Percentiles rank a stretch among this genome's conserved stretches.
These are phyloP conservation scores for Panicum miliaceum DNA, from an alignment of 176 grass and related monocot species.

Conservation along the genomic window DNA sequence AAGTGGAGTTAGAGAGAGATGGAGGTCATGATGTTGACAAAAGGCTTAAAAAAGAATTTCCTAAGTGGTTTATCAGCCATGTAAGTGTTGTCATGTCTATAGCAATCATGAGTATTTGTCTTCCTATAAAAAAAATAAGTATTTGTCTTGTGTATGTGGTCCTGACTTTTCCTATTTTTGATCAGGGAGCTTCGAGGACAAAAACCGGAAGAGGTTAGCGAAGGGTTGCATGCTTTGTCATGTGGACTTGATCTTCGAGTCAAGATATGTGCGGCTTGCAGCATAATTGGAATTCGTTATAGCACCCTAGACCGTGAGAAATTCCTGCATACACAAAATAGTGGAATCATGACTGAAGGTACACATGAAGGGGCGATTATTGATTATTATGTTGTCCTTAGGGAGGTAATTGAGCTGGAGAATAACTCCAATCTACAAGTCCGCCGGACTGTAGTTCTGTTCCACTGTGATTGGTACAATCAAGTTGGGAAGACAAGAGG, in stretches of 20 bases:
- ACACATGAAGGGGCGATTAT: neutral
- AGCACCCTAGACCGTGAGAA: neutral
- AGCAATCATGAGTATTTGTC: too few relatives aligned
- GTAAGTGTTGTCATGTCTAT: neutral
- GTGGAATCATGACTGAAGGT: neutral
- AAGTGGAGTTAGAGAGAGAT: neutral
- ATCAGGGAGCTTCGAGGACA: neutral
- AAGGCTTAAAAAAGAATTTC: neutral
- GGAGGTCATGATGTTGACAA: neutral
- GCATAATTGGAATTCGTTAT: neutral
- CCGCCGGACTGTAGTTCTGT: neutral
- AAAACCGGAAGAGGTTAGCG: neutral
- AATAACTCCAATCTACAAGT: neutral
- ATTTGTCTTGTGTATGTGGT: neutral
- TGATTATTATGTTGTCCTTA: neutral
- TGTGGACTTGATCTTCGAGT: neutral
- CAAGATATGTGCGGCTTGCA: neutral
- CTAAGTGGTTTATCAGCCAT: neutral
- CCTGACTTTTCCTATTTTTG: neutral
- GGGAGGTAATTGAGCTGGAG: neutral
- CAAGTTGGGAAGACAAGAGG: neutral
- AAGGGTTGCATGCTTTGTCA: neutral
- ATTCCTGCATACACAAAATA: neutral
- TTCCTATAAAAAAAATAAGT: too few relatives aligned
- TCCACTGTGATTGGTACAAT: neutral